Base-by-base conservation (phyloP, 2,329 filamentous ascomycete species). In the Dactylella cylindrospora region DNA sequence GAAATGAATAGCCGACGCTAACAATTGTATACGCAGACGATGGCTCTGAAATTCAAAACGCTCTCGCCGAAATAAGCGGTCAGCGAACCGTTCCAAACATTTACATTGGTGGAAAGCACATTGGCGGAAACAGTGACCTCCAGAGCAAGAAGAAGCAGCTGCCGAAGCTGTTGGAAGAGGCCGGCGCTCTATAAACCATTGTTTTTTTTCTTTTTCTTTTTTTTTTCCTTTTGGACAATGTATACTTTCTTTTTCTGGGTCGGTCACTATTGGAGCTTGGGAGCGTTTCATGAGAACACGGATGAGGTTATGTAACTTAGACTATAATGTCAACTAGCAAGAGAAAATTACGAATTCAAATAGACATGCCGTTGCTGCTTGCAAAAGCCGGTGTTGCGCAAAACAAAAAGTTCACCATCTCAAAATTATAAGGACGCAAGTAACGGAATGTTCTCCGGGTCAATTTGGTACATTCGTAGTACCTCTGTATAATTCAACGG, bases 1-100 rank as follows among this genome's bases (percentile, higher is more conserved):
- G n/a, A n/a, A n/a, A 38, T 12, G n/a, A 43, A 23, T 22, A 31
- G 7, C 8, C 12, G 13, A 40, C 25, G 29, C 22, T 6, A 6
- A 29, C 38, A 49, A 49, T 36, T 12, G 2, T 41, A 20, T n/a
- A 10, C 10, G 33, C 68, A 94, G 89, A 84, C 66, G 91, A 97
- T 71, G 91, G 93, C 67, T 73, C 76, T 67, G 90, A 78, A 9
- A 82, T 98, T 71, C 93, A 98, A 78, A 78, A 83, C 67, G 89
- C 90, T 20, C 86, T 98, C 64, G 74, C 81, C 68, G 80, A 91
- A 66, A 81, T 97, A 70, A 88, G 84, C 54, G 79, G 81, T 73
- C 93, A 98, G 80, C 80, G 84, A 70, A 91, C 88, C 70, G 93
- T 98, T 4, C 93, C 93, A 70, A 97, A 97, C 78, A 86, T 95